phyloP scores from a whole-genome alignment of 306 rosid genomes.

The Datisca glomerata region DNA sequence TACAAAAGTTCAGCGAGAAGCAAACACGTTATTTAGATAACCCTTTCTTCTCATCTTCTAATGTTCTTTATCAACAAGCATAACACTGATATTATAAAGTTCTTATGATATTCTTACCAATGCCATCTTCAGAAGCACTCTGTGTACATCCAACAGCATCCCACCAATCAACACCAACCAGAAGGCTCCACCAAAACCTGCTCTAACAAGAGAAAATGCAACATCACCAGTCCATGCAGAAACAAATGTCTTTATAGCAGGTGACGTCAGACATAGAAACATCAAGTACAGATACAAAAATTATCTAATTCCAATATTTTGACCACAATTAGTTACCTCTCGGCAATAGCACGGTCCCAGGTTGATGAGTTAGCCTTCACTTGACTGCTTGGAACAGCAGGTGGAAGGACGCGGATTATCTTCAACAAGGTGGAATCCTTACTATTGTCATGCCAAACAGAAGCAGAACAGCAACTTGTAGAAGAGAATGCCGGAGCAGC shows the following conservation, averaged over 20 bases:
- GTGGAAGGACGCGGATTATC: conserved; percentile 91
- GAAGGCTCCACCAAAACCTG: conserved; percentile 99
- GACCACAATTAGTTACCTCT: conserved; percentile 40
- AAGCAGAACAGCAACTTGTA: conserved; percentile 97
- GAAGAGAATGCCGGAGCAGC: conserved; percentile 98
- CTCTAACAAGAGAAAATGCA: conserved; percentile 16
- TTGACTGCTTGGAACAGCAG: conserved; percentile 73
- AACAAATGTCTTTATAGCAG: no score
- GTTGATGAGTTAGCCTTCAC: conserved; percentile 60
- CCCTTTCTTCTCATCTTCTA: background rate
- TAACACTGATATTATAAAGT: background rate
- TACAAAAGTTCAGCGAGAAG: no score
- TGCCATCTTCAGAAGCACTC: conserved; percentile 99
- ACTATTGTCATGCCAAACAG: conserved; percentile 85
- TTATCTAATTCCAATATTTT: conserved; percentile 4
- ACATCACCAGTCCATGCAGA: conserved; percentile 12
- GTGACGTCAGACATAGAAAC: conserved; percentile 8
- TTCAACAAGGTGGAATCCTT: conserved; percentile 65
- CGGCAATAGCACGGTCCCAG: conserved; percentile 98
- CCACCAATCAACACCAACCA: conserved; percentile 99
- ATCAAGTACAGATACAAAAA: conserved; percentile 4
- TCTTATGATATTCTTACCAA: conserved; percentile 42
- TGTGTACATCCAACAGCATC: conserved; percentile 99
- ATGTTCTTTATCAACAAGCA: background rate
- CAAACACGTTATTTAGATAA: conserved; percentile 5